Base-by-base conservation (phyloP, 2,329 filamentous ascomycete species). In the Ilyonectria mors-panacis region DNA sequence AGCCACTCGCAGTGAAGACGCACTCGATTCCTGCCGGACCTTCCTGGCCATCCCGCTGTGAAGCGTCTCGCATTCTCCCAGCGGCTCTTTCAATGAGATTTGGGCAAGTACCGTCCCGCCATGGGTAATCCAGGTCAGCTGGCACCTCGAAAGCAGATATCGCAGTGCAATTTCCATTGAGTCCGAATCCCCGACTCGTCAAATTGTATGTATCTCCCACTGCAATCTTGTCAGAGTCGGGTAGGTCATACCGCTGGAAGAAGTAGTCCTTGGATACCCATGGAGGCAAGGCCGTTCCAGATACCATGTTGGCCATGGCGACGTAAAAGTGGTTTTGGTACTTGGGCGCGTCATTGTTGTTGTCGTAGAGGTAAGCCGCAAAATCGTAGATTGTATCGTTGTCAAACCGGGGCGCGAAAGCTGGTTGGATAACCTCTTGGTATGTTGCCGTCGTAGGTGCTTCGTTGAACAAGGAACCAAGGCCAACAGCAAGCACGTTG, bases 401-500 rank as follows among this genome's bases (percentile, higher is more conserved):
- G 13, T 74, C 66, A 15, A 82, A 71, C 1, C n/a, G 50, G 0
- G 75, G 30, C 0, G 55, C 63, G 9, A 71, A 65, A 0, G 35
- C 7, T 0, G 77, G 73, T 1, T 55, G 33, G 2, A 78, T 58
- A 0, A 76, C 30, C 2, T 58, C 57, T 1, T 58, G 10, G 12
- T 75, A 70, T 0, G 28, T 44, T 1, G 67, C 66, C 0, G 33
- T 30, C 0, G 66, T 62, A 0, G 68, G 62, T 0, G 67, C 58
- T 13, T 88, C 83, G 23, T 84, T 79, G 61, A 91, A 86, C 0
- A 91, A 67, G 0, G 84, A 85, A 61, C 85, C 81, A 0, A 91
- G 78, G 0, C 85, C 81, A 2, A 91, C 80, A 0, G 88, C 83
- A 0, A 91, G 79, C 0, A 89, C 54, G 53, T 91, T 90, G 0